Base-by-base conservation (phyloP, 208 protist genomes). In the Zelonia costaricensis region DNA sequence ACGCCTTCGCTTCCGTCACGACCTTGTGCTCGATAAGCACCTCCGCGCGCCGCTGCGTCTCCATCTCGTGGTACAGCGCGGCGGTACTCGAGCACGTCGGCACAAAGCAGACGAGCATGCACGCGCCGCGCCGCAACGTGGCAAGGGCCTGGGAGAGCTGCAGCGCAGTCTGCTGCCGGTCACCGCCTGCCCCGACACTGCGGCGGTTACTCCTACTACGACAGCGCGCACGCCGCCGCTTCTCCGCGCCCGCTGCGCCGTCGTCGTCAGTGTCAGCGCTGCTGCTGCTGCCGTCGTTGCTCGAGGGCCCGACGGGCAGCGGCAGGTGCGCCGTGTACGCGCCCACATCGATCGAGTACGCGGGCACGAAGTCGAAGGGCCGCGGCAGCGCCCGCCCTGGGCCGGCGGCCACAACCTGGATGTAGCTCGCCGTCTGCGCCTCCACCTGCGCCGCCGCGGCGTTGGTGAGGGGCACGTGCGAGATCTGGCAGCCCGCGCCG, bases 281-380 rank as follows among this genome's bases (percentile, higher is more conserved):
- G 36, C 51, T 42, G 43, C 49, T 39, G 31, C 31, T 8, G 44
- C 59, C 16, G 5, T 20, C 33, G 38, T 48, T 42, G 35, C n/a
- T 40, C n/a, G n/a, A n/a, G n/a, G 51, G 35, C 1, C 47, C 52
- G 3, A 74, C 52, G 4, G 69, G 66, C 33, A 86, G 62, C 22
- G 77, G 69, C 35, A 85, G 55, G 59, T 72, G 71, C 18, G 75
- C 74, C 25, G 86, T 92, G 69, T 81, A 89, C 18, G 70, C 73
- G 3, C 69, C 85, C 4, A 92, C 62, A 60, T 72, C 71, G 49
- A 83, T 82, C 49, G 80, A 78, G 44, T 76, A 58, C 33, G 63
- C 47, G 22, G 74, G 72, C 3, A 92, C 56, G 10, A 61, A 53
- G 22, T 54, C 73, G 28, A 92, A 75, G 15, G 82, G 82, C 25